Conservation (phyloP, 1,284 basidiomycete species). For the Volvariella surrecta region DNA sequence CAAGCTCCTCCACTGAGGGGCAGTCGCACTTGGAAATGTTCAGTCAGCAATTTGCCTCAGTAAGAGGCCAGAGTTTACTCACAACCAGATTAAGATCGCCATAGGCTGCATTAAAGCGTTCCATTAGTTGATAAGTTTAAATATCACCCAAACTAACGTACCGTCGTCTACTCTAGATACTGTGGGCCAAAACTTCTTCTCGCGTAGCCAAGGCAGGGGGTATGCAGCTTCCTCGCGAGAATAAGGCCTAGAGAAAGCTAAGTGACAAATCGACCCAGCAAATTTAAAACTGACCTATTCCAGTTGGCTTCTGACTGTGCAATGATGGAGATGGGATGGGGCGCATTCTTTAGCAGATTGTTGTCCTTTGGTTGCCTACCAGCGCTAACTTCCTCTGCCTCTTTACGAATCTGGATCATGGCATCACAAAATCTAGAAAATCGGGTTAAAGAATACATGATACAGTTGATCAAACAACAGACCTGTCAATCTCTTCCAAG, state of each 20-base stretch:
- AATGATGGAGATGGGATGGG: conserved; percentile 80
- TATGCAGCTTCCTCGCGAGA: conserved; percentile 80
- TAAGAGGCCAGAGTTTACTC: conserved; percentile 24
- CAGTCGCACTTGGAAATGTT: conserved; percentile 66
- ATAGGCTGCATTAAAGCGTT: conserved; percentile 40
- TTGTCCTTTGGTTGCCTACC: conserved; percentile 84
- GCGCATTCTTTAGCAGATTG: conserved; percentile 91
- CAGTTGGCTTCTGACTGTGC: conserved; percentile 67
- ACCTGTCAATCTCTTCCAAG: conserved; percentile 84
- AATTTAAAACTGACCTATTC: conserved; percentile 42
- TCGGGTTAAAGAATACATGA: conserved; percentile 3
- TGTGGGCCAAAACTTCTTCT: conserved; percentile 92
- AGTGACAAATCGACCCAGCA: not conserved
- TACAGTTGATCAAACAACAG: conserved; percentile 9
- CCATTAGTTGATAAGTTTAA: conserved; percentile 4
- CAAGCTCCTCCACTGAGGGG: conserved; percentile 76
- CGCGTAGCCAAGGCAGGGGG: conserved; percentile 69
- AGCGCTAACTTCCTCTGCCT: conserved; percentile 81
- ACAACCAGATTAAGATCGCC: conserved; percentile 79
- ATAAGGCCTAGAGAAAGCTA: conserved; percentile 55
- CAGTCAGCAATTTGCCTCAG: conserved; percentile 8
- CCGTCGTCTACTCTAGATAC: conserved; percentile 89
- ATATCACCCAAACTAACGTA: conserved; percentile 27
- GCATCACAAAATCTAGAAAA: conserved; percentile 81
- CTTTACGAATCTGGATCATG: conserved; percentile 91